These are phyloP conservation scores for Xylariaceae sp. DNA, from an alignment of 2,329 filamentous ascomycete genomes.

Conservation along the genomic window DNA sequence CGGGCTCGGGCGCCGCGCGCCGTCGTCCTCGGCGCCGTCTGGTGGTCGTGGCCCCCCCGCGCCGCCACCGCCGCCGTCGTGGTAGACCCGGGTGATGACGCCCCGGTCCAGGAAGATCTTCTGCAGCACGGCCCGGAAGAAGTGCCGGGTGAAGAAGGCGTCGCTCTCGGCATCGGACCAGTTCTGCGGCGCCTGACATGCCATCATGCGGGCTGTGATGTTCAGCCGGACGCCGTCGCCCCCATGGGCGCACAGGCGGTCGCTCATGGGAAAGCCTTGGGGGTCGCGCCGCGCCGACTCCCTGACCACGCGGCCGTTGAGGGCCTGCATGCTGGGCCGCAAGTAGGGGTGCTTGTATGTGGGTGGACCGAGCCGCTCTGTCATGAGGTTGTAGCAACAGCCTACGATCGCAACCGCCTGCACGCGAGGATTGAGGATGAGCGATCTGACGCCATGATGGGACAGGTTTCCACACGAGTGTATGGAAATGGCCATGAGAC, in stretches of 20 bases:
- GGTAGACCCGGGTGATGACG: conserved; percentile 57
- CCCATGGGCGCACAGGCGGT: conserved; percentile 52
- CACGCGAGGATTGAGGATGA: conserved; percentile 76
- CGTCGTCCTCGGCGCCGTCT: conserved; percentile 5
- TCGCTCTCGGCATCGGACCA: conserved; percentile 80
- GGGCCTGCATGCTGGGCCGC: conserved; percentile 58
- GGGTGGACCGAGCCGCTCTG: conserved; percentile 78
- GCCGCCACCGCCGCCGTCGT: conserved; percentile 26
- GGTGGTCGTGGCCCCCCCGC: too few species aligned
- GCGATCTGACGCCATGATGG: conserved; percentile 82
- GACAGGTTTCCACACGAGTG: conserved; percentile 98
- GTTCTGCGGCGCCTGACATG: conserved; percentile 88
- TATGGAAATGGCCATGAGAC: conserved; percentile 83
- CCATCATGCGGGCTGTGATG: conserved; percentile 97
- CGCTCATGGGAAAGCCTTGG: conserved; percentile 90
- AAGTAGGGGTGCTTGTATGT: conserved; percentile 78
- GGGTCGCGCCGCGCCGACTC: conserved; percentile 72
- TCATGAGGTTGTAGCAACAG: conserved; percentile 96
- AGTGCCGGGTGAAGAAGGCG: conserved; percentile 85
- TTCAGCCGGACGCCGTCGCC: conserved; percentile 71
- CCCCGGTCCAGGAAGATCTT: conserved; percentile 83
- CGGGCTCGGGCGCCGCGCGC: conserved; percentile 27
- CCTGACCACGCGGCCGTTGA: conserved; percentile 59
- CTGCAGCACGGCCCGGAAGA: conserved; percentile 84
- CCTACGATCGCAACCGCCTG: conserved; percentile 91